Conservation (phyloP, 192 early-diverging fungal genomes). For the Anaeromyces robustus region DNA sequence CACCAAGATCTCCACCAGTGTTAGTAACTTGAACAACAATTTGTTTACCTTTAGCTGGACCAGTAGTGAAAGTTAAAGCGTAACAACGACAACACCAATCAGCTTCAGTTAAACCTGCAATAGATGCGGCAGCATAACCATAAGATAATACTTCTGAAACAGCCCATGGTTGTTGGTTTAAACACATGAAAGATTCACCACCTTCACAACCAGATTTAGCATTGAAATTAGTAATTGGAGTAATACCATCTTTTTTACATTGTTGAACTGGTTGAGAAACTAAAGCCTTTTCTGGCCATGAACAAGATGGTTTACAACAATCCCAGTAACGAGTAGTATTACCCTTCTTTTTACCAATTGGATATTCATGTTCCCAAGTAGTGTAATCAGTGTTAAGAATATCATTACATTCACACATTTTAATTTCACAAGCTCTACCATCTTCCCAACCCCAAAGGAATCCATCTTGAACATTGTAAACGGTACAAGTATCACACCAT, state of each 20-base stretch:
- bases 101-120: conserved; percentile 3
- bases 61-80: not conserved
- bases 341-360: too few relatives aligned
- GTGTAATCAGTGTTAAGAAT: too few relatives aligned
- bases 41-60: not conserved
- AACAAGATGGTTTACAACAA: not conserved
- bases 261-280: not conserved
- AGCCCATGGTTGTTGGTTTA: conserved; percentile 1
- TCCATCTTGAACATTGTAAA: too few relatives aligned
- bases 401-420: too few relatives aligned
- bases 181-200: conserved; percentile 3
- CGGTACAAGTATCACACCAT: too few relatives aligned
- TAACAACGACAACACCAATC: conserved; percentile 3
- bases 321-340: too few relatives aligned
- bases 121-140: conserved; percentile 2
- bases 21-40: conserved; percentile 4
- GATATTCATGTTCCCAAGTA: too few relatives aligned
- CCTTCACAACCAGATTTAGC: not conserved
- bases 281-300: not conserved
- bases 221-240: not conserved
- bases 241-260: not conserved
- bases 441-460: too few relatives aligned
- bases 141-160: conserved; percentile 1
- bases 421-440: too few relatives aligned
- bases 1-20: conserved; percentile 1